phyloP scores from a whole-genome alignment of 768 basidiomycete genomes.

The Tulasnella sp. region DNA sequence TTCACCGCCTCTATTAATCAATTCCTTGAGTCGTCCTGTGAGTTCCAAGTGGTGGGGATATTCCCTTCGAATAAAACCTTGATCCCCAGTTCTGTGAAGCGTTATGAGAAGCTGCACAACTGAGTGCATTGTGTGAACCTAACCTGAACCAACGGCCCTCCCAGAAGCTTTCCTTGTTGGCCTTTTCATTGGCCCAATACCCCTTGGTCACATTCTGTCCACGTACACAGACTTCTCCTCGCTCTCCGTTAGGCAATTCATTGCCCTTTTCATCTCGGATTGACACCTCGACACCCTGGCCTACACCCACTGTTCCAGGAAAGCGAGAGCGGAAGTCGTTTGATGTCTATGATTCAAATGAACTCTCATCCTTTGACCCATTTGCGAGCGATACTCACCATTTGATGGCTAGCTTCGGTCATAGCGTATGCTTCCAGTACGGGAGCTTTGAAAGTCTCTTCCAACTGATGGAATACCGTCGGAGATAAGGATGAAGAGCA shows the following conservation, averaged over 20 bases:
- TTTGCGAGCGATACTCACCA: constrained; percentile 1
- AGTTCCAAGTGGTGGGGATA: constrained; percentile 28
- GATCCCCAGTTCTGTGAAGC: constrained; percentile 22
- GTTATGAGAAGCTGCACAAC: not conserved
- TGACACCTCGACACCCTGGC: constrained; percentile 25
- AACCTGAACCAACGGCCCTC: constrained; percentile 37
- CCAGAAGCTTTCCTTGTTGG: constrained; percentile 35
- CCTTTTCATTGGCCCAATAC: constrained; percentile 36
- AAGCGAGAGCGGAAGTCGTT: constrained; percentile 20
- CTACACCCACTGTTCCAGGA: constrained; percentile 26
- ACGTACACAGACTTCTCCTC: constrained; percentile 42
- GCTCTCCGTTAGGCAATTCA: constrained; percentile 30
- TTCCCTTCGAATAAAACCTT: constrained; percentile 18
- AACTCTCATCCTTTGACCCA: not conserved
- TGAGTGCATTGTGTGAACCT: not conserved
- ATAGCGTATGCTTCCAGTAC: constrained; percentile 51
- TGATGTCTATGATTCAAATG: constrained; percentile 9
- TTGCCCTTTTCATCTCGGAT: constrained; percentile 24
- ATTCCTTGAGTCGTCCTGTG: constrained; percentile 47
- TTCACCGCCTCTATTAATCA: constrained; percentile 48
- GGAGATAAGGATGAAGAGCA: constrained; percentile 42
- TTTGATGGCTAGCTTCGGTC: constrained; percentile 34
- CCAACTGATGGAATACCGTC: constrained; percentile 37
- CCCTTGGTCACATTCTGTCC: constrained; percentile 42
- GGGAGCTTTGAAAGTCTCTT: constrained; percentile 37